Evolutionary conservation across 1,284 basidiomycete species (phyloP), one percentile per base, ranked within the genome.

Genomic region (Fomitopsis pinicola): DNA sequence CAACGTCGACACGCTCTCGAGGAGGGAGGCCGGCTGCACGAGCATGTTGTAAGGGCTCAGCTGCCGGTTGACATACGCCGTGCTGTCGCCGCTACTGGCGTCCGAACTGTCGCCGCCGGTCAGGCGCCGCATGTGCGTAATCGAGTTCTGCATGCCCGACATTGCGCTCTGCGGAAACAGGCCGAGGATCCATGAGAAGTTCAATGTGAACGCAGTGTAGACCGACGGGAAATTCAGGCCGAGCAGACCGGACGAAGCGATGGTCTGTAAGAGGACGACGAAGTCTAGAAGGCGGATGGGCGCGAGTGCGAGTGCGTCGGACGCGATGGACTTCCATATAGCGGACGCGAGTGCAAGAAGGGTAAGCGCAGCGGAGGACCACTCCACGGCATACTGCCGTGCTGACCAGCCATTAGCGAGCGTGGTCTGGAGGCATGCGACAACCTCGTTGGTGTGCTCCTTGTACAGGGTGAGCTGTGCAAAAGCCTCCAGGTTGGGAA

Each of bases 401-500:
- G 87, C 84, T 1, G 94, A 92, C 84, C 89, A 89, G 10, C 96
- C 95, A 71, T 98, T 99, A 22, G 92, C 88, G 4, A 98, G 79
- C 0, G 95, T 97, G 8, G 94, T 86, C 73, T 97, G 94, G 3
- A 98, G 82, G 68, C 96, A 99, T 0, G 94, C 94, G 52, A 89
- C 92, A 62, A 92, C 80, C 5, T 86, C 75, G 52, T 86, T 85
- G 1, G 89, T 90, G 54, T 79, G 77, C 42, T 85, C 80, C 64
- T 94, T 86, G 0, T 80, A 83, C 28, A 98, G 82, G 9, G 88
- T 84, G 57, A 99, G 78, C 64, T 94, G 91, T 0, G 88, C 95
- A 66, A 88, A 94, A 1, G 92, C 95, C 73, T 98, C 95, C 15
- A 98, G 81, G 73, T 98, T 91, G 9, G 97, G 97, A 28, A 99